Evolutionary conservation across 306 rosid species (phyloP), one percentile per base, ranked within the genome.

Genomic region (Cucurbita argyrosperma): DNA sequence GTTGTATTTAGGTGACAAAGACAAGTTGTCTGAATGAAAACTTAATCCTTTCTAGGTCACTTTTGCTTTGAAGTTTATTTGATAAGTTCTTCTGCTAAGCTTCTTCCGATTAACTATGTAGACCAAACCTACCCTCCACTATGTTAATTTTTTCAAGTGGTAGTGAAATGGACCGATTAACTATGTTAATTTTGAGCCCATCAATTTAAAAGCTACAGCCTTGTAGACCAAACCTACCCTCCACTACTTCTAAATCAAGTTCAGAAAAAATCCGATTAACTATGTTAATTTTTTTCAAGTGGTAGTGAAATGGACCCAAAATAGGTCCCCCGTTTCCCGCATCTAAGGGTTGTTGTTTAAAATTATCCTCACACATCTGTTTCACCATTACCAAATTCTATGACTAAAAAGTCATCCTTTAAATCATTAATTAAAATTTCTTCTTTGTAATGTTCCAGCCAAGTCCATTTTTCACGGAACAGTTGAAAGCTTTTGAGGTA

Each of bases 391-490:
- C 2, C 45, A 45, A 66, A 45, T 6, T 45, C 19, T 66, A 43
- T 66, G 16, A 26, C 11, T 65, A 1, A 47, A 68, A 47, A 23
- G 2, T 23, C 26, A 43, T 19, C 56, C 42, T 65, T 81, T 19
- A 21, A 55, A 66, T 52, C 12, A 46, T 15, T 42, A 7, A 21
- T 35, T 56, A 47, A 38, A 54, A 13, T 18, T 16, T 42, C 8
- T 42, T 63, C 10, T 52, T 38, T 77, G 69, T 79, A 51, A 23
- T 75, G 53, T 80, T 83, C 72, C 96, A 91, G 97, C 89, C 96
- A 16, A 89, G 96, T 83, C 90, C 99, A 49, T 91, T 95, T 86
- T 95, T 95, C 85, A 88, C 96, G 0, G 99, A 95, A 82, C 99
- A 95, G 82, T 81, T 95, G 81, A 91, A 88, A 14, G 99, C 99